These are phyloP conservation scores for Apophysomyces elegans DNA, from an alignment of 371 early-diverging fungal genomes.

Conservation along the genomic window DNA sequence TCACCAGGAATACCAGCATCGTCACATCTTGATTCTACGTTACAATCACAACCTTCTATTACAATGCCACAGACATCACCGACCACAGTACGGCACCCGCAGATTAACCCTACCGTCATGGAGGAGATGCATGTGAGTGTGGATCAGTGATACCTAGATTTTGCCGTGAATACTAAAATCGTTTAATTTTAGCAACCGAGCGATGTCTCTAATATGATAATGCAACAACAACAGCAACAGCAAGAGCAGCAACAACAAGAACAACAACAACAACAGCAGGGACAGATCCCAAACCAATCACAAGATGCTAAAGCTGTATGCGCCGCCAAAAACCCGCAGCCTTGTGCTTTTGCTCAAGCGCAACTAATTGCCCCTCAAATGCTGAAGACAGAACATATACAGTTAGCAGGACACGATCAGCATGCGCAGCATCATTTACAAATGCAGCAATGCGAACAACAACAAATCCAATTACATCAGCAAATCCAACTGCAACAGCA, in stretches of 20 bases:
- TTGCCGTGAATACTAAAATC: not conserved
- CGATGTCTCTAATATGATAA: not conserved
- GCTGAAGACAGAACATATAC: not conserved
- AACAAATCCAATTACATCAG: constrained; percentile 4
- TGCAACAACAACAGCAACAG: not conserved
- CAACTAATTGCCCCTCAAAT: not conserved
- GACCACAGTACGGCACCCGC: not conserved
- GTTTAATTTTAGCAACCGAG: not conserved
- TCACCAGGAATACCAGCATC: not conserved
- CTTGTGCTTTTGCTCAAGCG: not conserved
- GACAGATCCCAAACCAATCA: not conserved
- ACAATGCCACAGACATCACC: not conserved
- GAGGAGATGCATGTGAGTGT: not conserved
- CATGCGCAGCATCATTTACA: constrained; percentile 1
- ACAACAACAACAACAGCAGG: not conserved
- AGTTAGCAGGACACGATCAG: not conserved
- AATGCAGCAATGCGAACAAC: constrained; percentile 9
- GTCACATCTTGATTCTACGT: not conserved
- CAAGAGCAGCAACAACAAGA: not conserved
- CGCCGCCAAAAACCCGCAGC: not conserved
- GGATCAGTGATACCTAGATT: not conserved
- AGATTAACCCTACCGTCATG: not conserved
- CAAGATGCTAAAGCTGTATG: not conserved
- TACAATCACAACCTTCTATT: not conserved
- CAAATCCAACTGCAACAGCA: constrained; percentile 8